Evolutionary conservation across 352 stramenopile species (phyloP).

Genomic region (Pythium chondricola): DNA sequence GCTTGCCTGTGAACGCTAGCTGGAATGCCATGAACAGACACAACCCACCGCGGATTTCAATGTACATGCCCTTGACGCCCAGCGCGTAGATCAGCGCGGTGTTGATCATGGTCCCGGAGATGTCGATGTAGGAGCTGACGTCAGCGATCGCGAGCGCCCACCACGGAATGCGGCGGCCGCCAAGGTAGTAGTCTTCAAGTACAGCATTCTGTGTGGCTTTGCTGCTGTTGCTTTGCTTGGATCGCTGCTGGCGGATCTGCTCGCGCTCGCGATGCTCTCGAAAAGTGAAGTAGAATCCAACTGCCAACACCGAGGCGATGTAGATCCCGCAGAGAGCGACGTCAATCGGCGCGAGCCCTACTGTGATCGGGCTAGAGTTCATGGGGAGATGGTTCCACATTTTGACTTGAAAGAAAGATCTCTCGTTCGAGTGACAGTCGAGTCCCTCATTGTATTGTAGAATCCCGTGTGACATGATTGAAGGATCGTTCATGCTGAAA

Average conservation of each 20-base stretch:
- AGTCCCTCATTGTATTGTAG: no score
- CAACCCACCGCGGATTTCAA: constrained; percentile 69
- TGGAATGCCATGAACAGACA: constrained; percentile 80
- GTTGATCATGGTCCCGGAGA: constrained; percentile 83
- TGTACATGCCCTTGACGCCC: constrained; percentile 81
- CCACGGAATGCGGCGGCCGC: constrained; percentile 58
- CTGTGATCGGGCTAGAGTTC: constrained; percentile 12
- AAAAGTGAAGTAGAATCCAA: constrained; percentile 65
- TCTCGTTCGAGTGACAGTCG: no score
- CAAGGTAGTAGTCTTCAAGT: constrained; percentile 74
- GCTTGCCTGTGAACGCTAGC: constrained; percentile 72
- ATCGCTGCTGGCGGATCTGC: constrained; percentile 21
- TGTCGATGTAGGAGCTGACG: constrained; percentile 84
- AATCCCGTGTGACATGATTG: no score
- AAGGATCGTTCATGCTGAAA: no score
- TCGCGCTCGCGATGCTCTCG: constrained; percentile 42
- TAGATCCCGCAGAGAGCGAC: constrained; percentile 49
- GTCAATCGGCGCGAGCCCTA: constrained; percentile 38
- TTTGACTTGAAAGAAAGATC: no score
- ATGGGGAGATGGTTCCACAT: background rate
- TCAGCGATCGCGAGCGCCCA: constrained; percentile 68
- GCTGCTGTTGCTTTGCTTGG: constrained; percentile 7
- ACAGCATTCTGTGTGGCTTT: constrained; percentile 23
- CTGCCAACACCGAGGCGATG: constrained; percentile 49
- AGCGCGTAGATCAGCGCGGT: constrained; percentile 74